These are phyloP conservation scores for Oemleria cerasiformis DNA, from an alignment of 306 rosid genomes.

Conservation along the genomic window DNA sequence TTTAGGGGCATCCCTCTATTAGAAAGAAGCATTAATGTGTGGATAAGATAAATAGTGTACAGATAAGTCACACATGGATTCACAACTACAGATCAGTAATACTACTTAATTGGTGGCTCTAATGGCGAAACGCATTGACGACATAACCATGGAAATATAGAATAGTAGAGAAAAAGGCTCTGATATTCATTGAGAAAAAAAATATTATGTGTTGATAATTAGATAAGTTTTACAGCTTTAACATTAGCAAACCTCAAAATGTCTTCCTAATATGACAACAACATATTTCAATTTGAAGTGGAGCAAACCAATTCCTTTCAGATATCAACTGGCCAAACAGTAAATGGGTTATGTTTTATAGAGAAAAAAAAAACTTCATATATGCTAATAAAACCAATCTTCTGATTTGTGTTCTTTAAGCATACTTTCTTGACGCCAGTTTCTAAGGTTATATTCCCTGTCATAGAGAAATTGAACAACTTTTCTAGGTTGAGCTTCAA, in stretches of 20 bases:
- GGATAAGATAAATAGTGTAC: background rate
- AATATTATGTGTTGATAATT: background rate
- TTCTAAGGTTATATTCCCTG: background rate
- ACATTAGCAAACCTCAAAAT: background rate
- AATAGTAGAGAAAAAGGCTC: background rate
- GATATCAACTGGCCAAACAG: background rate
- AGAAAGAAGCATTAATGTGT: conserved; percentile 10
- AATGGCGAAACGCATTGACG: background rate
- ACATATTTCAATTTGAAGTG: background rate
- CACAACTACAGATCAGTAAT: background rate
- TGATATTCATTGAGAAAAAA: no score
- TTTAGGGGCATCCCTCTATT: background rate
- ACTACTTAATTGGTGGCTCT: background rate
- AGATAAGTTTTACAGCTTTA: background rate
- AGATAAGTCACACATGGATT: background rate
- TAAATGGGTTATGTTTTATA: no score
- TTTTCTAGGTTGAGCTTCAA: background rate
- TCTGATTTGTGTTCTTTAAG: background rate
- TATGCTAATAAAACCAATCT: background rate
- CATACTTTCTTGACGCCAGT: background rate
- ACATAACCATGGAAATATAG: background rate
- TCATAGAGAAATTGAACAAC: background rate
- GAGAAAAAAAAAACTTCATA: background rate
- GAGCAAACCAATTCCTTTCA: background rate
- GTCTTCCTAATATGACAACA: background rate